Evolutionary conservation across 768 basidiomycete species (phyloP).

Genomic region (Tulasnella sp.): DNA sequence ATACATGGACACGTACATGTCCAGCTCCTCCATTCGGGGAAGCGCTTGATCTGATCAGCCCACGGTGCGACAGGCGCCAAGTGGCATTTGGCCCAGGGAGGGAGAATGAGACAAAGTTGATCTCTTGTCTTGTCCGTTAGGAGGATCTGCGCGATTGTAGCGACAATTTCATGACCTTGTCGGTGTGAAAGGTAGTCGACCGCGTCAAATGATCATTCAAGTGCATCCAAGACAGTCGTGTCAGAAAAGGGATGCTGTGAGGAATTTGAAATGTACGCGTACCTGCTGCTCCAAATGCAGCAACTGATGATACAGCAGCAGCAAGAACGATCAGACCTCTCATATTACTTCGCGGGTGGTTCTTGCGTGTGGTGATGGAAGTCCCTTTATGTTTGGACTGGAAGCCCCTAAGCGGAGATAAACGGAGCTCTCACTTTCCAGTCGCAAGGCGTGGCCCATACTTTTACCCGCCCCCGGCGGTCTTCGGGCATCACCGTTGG

Average conservation of each 20-base stretch:
- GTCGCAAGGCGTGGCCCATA: too few species aligned
- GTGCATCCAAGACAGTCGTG: neutral
- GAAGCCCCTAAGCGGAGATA: too few species aligned
- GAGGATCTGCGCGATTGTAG: constrained; percentile 89
- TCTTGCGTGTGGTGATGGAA: too few species aligned
- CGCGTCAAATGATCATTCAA: neutral
- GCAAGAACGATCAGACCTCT: neutral
- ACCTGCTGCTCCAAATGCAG: constrained; percentile 29
- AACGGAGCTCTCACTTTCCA: too few species aligned
- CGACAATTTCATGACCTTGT: constrained; percentile 80
- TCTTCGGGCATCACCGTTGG: too few species aligned
- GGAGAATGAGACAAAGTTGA: constrained; percentile 59
- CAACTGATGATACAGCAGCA: neutral
- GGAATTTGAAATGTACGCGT: neutral
- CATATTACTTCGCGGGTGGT: too few species aligned
- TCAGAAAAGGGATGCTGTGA: neutral
- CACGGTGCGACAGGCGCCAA: constrained; percentile 77
- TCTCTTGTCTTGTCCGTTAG: constrained; percentile 59
- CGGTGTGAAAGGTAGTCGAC: neutral
- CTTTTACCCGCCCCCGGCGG: too few species aligned
- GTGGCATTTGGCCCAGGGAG: constrained; percentile 46
- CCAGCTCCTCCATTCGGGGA: constrained; percentile 14
- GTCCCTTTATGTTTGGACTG: too few species aligned
- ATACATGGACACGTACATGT: constrained; percentile 15
- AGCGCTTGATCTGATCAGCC: constrained; percentile 62